A percentile compares a stretch with the other conserved stretches of the same genome.
Evolutionary conservation across 2,329 filamentous ascomycete genomes (phyloP).

Genomic region (Pseudodiploospora longispora): DNA sequence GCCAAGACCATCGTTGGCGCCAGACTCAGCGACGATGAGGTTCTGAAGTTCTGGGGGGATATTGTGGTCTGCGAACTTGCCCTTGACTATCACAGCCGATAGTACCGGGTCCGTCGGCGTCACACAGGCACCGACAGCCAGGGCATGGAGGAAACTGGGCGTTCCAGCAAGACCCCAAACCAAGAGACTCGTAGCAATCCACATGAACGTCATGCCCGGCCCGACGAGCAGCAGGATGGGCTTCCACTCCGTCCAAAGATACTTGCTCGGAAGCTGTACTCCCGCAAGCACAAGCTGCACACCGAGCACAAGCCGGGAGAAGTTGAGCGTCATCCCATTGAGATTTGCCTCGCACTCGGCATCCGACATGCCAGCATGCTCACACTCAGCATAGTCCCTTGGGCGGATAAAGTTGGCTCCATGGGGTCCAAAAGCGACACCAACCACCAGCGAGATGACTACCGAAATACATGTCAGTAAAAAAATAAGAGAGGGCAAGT

Average conservation of each 20-base stretch:
- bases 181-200: slow-evolving; percentile 70
- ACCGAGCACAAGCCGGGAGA: slow-evolving; percentile 78
- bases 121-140: slow-evolving; percentile 78
- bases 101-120: slow-evolving; percentile 86
- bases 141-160: slow-evolving; percentile 65
- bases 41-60: slow-evolving; percentile 74
- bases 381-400: slow-evolving; percentile 58
- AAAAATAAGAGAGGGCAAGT: not conserved
- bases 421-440: slow-evolving; percentile 69
- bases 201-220: slow-evolving; percentile 81
- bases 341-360: slow-evolving; percentile 43
- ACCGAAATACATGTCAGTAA: not conserved
- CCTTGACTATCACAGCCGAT: slow-evolving; percentile 86
- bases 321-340: slow-evolving; percentile 69
- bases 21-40: slow-evolving; percentile 74
- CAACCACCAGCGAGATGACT: slow-evolving; percentile 80
- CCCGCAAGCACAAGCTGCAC: slow-evolving; percentile 86
- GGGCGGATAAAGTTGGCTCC: slow-evolving; percentile 70
- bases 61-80: slow-evolving; percentile 86
- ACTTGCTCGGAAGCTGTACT: slow-evolving; percentile 77
- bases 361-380: slow-evolving; percentile 11
- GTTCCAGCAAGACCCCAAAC: slow-evolving; percentile 69
- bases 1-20: slow-evolving; percentile 80
- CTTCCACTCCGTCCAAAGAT: slow-evolving; percentile 71
- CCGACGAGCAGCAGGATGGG: slow-evolving; percentile 67